Evolutionary conservation across 78 protist genomes (phyloP), one percentile per base, ranked within the genome.

Genomic region (Dictyostelium firmibasis): DNA sequence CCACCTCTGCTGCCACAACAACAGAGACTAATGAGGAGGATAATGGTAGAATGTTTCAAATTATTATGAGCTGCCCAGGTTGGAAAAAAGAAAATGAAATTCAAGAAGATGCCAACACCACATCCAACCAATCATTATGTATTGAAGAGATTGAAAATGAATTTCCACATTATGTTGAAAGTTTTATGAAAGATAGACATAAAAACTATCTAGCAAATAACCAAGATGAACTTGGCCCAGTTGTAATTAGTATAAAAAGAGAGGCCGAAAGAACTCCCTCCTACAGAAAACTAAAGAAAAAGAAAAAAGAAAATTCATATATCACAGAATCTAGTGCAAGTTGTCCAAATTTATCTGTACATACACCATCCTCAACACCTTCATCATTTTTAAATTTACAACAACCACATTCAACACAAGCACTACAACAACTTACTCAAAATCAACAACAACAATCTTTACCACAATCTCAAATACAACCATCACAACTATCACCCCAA

Each of bases 111-210:
- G 8, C 47, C 23, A 84, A 10, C 23, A 20, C 27, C 29, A 29
- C 29, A 0, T 6, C 7, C 1, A 38, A n/a, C 4, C 35, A 38
- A 14, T 33, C 79, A 36, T 62, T 33, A 5, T 25, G 78, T 20
- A 84, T 89, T 18, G 94, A 89, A 29, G 94, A 89, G 53, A 62
- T 38, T 35, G 94, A 89, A 69, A 89, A 89, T 81, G 94, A 89
- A 35, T 31, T 89, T 33, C 81, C 84, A 69, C 94, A 89, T 38
- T 89, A 89, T 47, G 13, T 57, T 20, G 75, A 81, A 20, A 81
- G 83, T 70, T 89, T 89, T 81, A 67, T n/a, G 44, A 77, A 77
- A 33, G 82, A 75, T 41, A 77, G 83, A 47, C 94, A 89, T 33
- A 89, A 89, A 33, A 89, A 89, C 33, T 89, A 53, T 67, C 20